Percentiles rank a stretch among this genome's conserved stretches.
Evolutionary conservation across 2,329 filamentous ascomycete genomes (phyloP).

Genomic region (Hypoxylon sp.): DNA sequence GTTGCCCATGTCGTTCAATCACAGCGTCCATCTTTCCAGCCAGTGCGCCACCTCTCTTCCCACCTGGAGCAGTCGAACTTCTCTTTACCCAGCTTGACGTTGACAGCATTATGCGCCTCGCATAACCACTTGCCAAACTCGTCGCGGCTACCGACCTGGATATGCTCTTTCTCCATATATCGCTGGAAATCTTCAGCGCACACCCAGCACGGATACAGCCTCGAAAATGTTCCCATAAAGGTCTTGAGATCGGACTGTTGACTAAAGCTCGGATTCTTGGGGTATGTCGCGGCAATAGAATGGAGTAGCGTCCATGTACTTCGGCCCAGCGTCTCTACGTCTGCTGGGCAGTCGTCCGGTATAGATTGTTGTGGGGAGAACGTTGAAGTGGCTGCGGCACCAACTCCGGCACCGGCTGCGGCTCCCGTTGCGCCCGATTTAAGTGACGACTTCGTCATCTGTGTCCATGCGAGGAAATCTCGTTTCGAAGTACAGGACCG

Average conservation of each 20-base stretch:
- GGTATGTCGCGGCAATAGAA: slow-evolving; percentile 90
- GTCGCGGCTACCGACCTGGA: slow-evolving; percentile 70
- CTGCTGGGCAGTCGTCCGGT: slow-evolving; percentile 84
- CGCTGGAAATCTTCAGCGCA: slow-evolving; percentile 92
- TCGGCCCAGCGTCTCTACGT: slow-evolving; percentile 89
- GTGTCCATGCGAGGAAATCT: slow-evolving; percentile 73
- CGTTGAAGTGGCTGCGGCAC: slow-evolving; percentile 54
- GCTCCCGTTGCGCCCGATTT: slow-evolving; percentile 56
- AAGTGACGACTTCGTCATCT: slow-evolving; percentile 64
- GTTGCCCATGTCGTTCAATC: slow-evolving; percentile 54
- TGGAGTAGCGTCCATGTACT: slow-evolving; percentile 95
- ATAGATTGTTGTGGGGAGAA: slow-evolving; percentile 50
- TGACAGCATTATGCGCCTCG: slow-evolving; percentile 89
- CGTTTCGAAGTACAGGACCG: slow-evolving; percentile 78
- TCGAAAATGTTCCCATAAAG: slow-evolving; percentile 86
- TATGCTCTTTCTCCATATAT: slow-evolving; percentile 82
- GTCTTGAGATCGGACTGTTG: slow-evolving; percentile 83
- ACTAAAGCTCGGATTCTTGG: slow-evolving; percentile 73
- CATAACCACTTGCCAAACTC: slow-evolving; percentile 89
- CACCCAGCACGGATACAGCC: slow-evolving; percentile 94
- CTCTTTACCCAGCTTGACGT: slow-evolving; percentile 89
- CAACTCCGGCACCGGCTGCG: slow-evolving; percentile 52
- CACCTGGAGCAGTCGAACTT: slow-evolving; percentile 91
- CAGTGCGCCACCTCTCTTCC: slow-evolving; percentile 95
- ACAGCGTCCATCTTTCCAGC: slow-evolving; percentile 81